Percentiles rank a stretch among this genome's conserved stretches.
Evolutionary conservation across 2,329 filamentous ascomycete genomes (phyloP).

Genomic region (Colletotrichum agaves): DNA sequence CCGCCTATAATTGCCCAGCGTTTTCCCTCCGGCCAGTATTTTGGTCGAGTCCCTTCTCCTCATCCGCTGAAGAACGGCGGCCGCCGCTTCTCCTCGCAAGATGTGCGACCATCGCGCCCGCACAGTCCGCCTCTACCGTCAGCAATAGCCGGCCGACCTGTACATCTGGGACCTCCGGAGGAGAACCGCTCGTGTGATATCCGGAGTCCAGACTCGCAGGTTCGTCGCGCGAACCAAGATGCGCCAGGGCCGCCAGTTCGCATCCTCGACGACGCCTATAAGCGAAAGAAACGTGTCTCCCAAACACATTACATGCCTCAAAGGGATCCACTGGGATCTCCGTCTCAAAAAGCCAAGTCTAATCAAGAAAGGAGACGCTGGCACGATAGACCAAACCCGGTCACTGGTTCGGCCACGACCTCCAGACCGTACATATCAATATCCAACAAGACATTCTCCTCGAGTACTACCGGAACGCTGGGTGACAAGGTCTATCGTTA

Average conservation of each 20-base stretch:
- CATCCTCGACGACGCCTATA: no score
- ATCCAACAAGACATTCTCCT: neutral
- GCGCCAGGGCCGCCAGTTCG: no score
- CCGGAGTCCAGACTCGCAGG: neutral
- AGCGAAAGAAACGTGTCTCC: neutral
- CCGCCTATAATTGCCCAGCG: neutral
- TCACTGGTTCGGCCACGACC: neutral
- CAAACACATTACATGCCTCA: no score
- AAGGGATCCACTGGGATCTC: no score
- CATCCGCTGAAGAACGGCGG: neutral
- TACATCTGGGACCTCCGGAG: neutral
- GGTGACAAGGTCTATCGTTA: slow-evolving; percentile 13
- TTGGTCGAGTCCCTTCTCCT: neutral
- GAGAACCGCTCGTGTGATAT: neutral
- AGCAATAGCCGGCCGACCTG: neutral
- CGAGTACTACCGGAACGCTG: neutral
- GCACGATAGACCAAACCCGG: neutral
- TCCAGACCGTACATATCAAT: neutral
- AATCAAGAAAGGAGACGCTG: neutral
- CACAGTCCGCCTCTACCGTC: neutral
- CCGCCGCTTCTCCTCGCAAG: slow-evolving; percentile 1
- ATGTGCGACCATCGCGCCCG: neutral
- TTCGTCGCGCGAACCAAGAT: no score
- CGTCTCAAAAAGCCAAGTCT: neutral
- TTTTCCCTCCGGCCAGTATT: neutral